Evolutionary conservation across 1,284 basidiomycete genomes (phyloP), one percentile per base, ranked within the genome.

Genomic region (Leccinum huronense): DNA sequence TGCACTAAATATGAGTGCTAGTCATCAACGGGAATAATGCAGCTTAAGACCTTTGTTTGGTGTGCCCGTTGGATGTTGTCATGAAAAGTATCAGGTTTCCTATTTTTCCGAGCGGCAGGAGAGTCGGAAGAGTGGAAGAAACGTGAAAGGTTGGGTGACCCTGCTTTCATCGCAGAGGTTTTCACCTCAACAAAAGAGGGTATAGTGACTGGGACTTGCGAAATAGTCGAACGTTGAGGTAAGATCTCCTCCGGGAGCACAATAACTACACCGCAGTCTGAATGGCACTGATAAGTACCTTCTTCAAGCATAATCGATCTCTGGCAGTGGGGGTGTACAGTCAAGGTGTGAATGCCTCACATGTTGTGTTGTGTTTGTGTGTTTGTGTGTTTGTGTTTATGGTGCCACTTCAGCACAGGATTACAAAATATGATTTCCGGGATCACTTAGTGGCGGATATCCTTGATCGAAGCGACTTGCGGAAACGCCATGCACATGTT

Each of bases 251-350:
- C 51, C 14, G 51, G 51, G 27, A 27, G 51, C 51, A 54, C 51
- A 54, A 54, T 54, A 54, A 31, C 23, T 53, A 53, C 48, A 27
- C 48, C 23, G 5, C 48, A 53, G 48, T 53, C 48, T 53, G 48
- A 53, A 53, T 53, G 48, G 23, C 48, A 53, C 23, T 53, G 23
- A 53, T 53, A 53, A 27, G 23, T 19, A 54, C 51, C 11, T 54
- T 54, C 51, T 54, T 54, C 51, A 54, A 53, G 51, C 51, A 54
- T 54, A 13, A 27, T 54, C 48, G 48, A 51, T 45, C 42, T 45
- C 16, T 51, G 48, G 48, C n/a, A 51, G 48, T 51, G 19, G 19
- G 16, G 48, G 48, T n/a, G 45, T 23, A 19, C 9, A 51, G 10
- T 51, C 45, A 19, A 51, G 45, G n/a, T 51, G 19, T 19, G 45